phyloP scores from a whole-genome alignment of 805 yeast genomes.

The Candida pini region DNA sequence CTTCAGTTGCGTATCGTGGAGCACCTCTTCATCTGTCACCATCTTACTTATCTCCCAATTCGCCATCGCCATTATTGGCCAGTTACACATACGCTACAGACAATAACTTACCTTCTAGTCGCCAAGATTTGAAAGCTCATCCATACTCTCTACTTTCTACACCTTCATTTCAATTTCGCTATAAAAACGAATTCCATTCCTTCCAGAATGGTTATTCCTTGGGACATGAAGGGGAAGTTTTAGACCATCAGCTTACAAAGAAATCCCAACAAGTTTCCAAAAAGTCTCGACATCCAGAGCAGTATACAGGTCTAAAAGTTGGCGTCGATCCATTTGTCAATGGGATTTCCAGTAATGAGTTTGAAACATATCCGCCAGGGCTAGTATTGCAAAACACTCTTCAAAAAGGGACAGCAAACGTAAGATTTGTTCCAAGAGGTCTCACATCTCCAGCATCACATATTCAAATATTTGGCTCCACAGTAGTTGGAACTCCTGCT shows the following conservation, averaged over 20 bases:
- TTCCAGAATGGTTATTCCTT: conserved; percentile 2
- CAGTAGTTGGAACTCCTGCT: no score
- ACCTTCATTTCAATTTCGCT: background rate
- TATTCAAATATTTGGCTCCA: no score
- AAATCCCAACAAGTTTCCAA: no score
- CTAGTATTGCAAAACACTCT: conserved; percentile 3
- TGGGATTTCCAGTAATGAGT: conserved; percentile 23
- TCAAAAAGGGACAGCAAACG: conserved; percentile 1
- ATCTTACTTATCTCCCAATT: no score
- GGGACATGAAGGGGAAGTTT: no score
- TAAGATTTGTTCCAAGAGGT: no score
- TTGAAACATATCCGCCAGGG: conserved; percentile 16
- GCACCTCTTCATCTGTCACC: no score
- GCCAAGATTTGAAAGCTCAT: conserved; percentile 3
- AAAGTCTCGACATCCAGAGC: conserved; percentile 5
- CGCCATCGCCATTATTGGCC: conserved; percentile 3
- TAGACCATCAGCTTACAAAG: no score
- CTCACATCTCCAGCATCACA: no score
- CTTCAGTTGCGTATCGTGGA: no score
- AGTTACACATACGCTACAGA: conserved; percentile 1
- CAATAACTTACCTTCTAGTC: no score
- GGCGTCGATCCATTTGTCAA: conserved; percentile 27
- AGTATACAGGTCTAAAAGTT: conserved; percentile 20
- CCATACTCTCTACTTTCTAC: background rate
- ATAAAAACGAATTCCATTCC: conserved; percentile 5